Conservation (phyloP, 2,329 filamentous ascomycete species). For the Aspergillus fumigatiaffinis region DNA sequence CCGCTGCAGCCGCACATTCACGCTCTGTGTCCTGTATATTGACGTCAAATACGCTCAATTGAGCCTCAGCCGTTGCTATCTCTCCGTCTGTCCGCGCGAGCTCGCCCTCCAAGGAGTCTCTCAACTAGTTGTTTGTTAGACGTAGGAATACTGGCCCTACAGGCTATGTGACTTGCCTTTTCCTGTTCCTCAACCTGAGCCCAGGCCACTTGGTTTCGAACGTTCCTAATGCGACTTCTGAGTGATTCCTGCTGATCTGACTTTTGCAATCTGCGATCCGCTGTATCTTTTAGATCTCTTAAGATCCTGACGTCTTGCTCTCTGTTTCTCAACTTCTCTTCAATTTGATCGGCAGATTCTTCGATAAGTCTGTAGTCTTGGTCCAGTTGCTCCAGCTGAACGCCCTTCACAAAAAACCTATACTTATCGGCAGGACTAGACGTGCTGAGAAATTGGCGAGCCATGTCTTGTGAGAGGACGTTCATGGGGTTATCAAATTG, state of each 20-base stretch:
- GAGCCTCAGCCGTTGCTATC: conserved; percentile 46
- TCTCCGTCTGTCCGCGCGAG: conserved; percentile 40
- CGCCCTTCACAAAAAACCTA: conserved; percentile 92
- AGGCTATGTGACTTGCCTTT: conserved; percentile 29
- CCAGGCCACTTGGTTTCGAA: conserved; percentile 75
- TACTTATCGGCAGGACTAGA: conserved; percentile 84
- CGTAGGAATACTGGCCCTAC: neutral
- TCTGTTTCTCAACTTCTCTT: conserved; percentile 59
- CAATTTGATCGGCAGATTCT: conserved; percentile 70
- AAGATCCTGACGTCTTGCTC: conserved; percentile 61
- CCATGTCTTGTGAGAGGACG: conserved; percentile 90
- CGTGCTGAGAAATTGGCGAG: conserved; percentile 84
- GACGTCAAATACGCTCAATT: conserved; percentile 43
- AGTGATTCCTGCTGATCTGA: conserved; percentile 65
- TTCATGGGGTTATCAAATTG: conserved; percentile 98
- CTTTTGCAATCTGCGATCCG: conserved; percentile 61
- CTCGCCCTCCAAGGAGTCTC: conserved; percentile 34
- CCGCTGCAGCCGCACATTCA: conserved; percentile 38
- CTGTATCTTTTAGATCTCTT: conserved; percentile 56
- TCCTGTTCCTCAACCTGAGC: conserved; percentile 78
- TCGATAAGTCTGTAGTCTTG: conserved; percentile 84
- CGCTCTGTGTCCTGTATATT: conserved; percentile 43
- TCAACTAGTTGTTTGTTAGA: conserved; percentile 21
- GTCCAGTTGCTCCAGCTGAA: conserved; percentile 87
- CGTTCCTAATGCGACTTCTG: conserved; percentile 55